Base-by-base conservation (phyloP, 2,329 filamentous ascomycete genomes). In the Trichocomaceae sp. region DNA sequence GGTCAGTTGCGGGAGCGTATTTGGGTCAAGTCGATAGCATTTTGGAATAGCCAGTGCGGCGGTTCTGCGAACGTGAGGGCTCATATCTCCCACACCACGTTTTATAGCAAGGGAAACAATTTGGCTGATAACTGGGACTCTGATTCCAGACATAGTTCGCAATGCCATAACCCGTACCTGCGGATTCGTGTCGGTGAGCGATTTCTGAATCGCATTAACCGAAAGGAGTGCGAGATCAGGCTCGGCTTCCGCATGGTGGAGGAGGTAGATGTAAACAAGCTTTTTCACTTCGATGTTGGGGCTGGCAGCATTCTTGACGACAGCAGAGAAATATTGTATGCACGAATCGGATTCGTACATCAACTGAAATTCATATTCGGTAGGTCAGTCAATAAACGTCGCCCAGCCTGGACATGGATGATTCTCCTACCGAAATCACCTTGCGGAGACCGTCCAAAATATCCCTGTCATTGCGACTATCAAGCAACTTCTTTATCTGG, bases 121-220 rank as follows among this genome's bases (percentile, higher is more conserved):
- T 74, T 97, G 93, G 64, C 89, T 95, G 72, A 99, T 99, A 50
- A 96, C 91, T 0, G 93, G 92, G 1, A 99, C 92, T n/a, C 88
- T 83, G 60, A 99, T 97, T 12, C 90, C 90, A 0, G 91, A 95
- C 92, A 99, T 99, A 61, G 93, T 96, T 60, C 91, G 89, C 59
- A 99, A 79, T 0, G 93, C 93, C 65, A 99, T 85, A 20, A 92
- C 90, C 61, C 93, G 86, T 19, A 96, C 84, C 67, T 95, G 88
- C 1, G 93, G 89, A 69, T 91, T 96, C 56, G 85, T 79, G 72
- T 99, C 93, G 22, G 90, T 95, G 56, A 99, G 82, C 9, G 92
- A 96, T 73, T 96, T 97, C 69, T 99, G 93, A 63, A 99, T 97
- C 6, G 93, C 95, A 74, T 99, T 99, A 80, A 99, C 96, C 57